Base-by-base conservation (phyloP, 2,329 filamentous ascomycete species). In the Ceratocystis harringtonii region DNA sequence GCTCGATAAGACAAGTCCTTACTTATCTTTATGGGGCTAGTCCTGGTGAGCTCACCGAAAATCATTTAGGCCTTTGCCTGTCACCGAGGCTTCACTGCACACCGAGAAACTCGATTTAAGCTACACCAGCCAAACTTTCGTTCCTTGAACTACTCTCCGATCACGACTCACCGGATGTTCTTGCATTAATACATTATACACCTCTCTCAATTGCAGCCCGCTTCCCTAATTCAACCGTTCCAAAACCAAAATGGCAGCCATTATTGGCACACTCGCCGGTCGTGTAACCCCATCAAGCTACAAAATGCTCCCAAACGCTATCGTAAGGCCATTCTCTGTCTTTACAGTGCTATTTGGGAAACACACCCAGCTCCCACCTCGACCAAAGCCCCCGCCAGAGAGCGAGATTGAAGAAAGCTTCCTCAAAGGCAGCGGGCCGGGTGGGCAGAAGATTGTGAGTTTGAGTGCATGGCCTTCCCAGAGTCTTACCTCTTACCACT, bases 371-470 rank as follows among this genome's bases (percentile, higher is more conserved):
- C 79, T 95, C 72, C 92, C 92, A 1, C 86, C 90, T 5, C 85
- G 91, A 3, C 86, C 88, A 15, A 82, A 79, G 68, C 81, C 85
- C 12, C 83, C 94, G 22, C 81, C 85, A 12, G 91, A 96, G 69
- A 78, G 80, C 19, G 91, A 96, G 63, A 84, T 97, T 70, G 85
- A 87, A 66, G 89, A 96, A 72, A 82, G 81, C 52, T 97, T 95
- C 76, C 80, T 99, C 68, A 95, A 94, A 74, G 94, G 94, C 71
- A 89, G 84, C 70, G 94, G 94, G 1, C 92, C 94, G 0, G 94
- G 94, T 28, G 94, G 94, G 0, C 94, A 99, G 74, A 96, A 96
- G 74, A 97, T 97, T 77, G 87, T 90, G 76, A 64, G 78, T 73
- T 22, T 17, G 48, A 28, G 48, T 19, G 22, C 36, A 41, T 41